Evolutionary conservation across 192 early-diverging fungal species (phyloP), one percentile per base, ranked within the genome.

Genomic region (Linnemannia hyalina): DNA sequence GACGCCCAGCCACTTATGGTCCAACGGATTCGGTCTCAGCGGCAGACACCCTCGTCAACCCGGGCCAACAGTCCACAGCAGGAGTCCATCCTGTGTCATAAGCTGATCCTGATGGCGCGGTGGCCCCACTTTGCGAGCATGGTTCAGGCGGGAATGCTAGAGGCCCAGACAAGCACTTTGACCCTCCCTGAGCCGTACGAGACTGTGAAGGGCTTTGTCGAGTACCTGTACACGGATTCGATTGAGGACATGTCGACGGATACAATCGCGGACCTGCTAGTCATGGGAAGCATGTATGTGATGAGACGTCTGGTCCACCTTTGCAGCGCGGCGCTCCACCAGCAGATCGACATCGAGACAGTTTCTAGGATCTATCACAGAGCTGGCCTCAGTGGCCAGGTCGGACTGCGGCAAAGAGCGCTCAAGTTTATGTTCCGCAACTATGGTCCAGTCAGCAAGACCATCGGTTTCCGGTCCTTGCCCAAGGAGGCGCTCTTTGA

Each of bases 61-160:
- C 70, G 74, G 7, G 90, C 93, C 6, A 65, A 68, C 16, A 86
- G 85, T 44, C 82, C 86, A 10, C 75, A 84, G 55, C 78, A 87
- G 63, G 87, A 87, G 11, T 84, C 90, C 6, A 90, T 95, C 52
- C 76, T 81, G 46, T 92, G 90, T 26, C 94, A 95, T 75, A 85
- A 85, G 36, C 78, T 93, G n/a, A 88, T 95, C 13, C 77, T 95
- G 5, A 68, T 91, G 49, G 91, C 94, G 6, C 88, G 94, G 72
- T 95, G 94, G 94, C 91, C 93, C 0, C 91, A 94, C 73, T 95
- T 94, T 82, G 75, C 81, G 11, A 88, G 89, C 68, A 80, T 93
- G 73, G 75, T 90, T 22, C 82, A 89, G 70, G 91, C 93, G 1
- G 93, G 90, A 23, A 93, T 92, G 91, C 68, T 78, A 1, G 93